A percentile compares a stretch with the other conserved stretches of the same genome.
Conservation (phyloP, 23 red algal species). For the Cyanidioschyzon merolae region DNA sequence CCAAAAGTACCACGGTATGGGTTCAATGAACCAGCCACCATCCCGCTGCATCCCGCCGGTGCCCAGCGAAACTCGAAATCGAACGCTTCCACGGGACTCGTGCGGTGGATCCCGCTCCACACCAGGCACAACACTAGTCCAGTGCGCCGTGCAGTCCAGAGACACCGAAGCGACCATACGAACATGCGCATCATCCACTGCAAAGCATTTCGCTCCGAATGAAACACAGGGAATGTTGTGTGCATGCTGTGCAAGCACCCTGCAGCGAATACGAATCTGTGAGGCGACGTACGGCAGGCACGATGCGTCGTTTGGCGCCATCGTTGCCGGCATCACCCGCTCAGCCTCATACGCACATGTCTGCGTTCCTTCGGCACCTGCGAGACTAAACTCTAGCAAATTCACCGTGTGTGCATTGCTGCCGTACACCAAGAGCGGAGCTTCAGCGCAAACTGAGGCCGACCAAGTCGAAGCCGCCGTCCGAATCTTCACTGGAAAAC, state of each 20-base stretch:
- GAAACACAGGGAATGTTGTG: neutral
- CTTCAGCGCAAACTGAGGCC: neutral
- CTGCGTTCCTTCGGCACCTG: neutral
- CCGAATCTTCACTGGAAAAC: neutral
- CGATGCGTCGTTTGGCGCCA: neutral
- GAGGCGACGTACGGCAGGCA: neutral
- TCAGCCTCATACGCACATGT: neutral
- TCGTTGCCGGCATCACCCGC: neutral
- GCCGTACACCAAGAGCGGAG: conserved; percentile 6
- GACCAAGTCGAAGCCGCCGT: conserved; percentile 8
- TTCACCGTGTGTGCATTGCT: conserved; percentile 1
- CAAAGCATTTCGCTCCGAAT: neutral
- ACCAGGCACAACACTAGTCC: neutral
- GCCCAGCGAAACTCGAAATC: neutral
- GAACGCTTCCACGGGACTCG: neutral
- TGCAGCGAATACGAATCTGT: neutral
- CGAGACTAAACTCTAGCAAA: neutral
- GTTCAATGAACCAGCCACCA: neutral
- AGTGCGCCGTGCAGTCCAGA: conserved; percentile 1
- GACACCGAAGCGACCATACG: neutral
- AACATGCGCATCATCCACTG: too few species aligned
- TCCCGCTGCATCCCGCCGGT: neutral
- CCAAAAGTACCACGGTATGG: neutral
- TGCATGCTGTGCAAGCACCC: neutral
- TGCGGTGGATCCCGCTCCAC: neutral